Evolutionary conservation across 2,329 filamentous ascomycete species (phyloP).

Genomic region (Gyromitra esculenta): DNA sequence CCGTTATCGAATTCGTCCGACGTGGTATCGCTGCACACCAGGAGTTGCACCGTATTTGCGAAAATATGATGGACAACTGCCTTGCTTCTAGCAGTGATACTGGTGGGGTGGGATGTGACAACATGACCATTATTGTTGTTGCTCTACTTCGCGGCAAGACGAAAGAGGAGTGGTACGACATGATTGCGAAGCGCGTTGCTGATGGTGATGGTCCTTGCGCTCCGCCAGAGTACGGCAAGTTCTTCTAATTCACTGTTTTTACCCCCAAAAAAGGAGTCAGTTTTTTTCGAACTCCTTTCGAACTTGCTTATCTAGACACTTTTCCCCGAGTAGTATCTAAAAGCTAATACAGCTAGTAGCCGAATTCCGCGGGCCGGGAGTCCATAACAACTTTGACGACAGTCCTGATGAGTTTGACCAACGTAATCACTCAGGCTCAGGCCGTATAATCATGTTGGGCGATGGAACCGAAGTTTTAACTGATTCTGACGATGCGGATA

Average conservation of each 20-base stretch:
- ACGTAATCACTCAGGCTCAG: conserved; percentile 59
- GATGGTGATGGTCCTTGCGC: conserved; percentile 98
- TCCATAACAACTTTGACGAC: conserved; percentile 84
- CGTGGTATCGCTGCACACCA: conserved; percentile 97
- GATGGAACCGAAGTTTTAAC: conserved; percentile 93
- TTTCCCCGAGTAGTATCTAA: conserved; percentile 60
- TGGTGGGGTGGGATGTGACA: conserved; percentile 96
- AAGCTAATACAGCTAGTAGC: conserved; percentile 67
- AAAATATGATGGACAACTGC: conserved; percentile 99
- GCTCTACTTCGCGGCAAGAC: conserved; percentile 84
- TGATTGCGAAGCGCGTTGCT: conserved; percentile 90
- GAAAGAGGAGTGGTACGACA: conserved; percentile 98
- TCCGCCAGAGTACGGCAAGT: conserved; percentile 98
- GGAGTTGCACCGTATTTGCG: conserved; percentile 91
- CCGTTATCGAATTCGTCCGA: conserved; percentile 94
- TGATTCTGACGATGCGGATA: conserved; percentile 87
- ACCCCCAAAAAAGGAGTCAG: neutral
- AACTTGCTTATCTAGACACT: conserved; percentile 3
- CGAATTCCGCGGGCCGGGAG: conserved; percentile 83
- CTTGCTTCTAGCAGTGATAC: conserved; percentile 97
- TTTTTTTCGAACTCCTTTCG: neutral
- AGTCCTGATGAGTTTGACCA: conserved; percentile 70
- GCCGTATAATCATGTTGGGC: conserved; percentile 91
- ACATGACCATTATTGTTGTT: conserved; percentile 97
- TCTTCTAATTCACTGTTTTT: conserved; percentile 25